Evolutionary conservation across 2,329 filamentous ascomycete genomes (phyloP).

Genomic region (Ceratocystis cacaofunesta): DNA sequence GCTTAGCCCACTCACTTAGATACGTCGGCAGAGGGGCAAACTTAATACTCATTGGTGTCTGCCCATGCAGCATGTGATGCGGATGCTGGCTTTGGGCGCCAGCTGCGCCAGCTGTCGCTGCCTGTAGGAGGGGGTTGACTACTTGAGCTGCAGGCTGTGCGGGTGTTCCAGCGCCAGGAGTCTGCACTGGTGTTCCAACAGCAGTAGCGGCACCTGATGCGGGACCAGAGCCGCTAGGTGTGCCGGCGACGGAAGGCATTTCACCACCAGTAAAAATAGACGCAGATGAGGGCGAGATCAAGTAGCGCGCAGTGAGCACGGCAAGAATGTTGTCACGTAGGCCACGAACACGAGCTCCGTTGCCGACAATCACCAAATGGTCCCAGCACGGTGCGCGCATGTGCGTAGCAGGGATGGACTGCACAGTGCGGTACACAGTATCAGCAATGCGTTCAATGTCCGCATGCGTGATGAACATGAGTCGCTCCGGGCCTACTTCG

Average conservation of each 20-base stretch:
- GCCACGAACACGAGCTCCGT: conserved; percentile 57
- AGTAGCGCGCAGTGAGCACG: conserved; percentile 65
- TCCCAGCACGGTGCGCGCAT: conserved; percentile 86
- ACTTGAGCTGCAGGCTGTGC: conserved; percentile 34
- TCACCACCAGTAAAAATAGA: conserved; percentile 77
- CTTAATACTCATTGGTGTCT: conserved; percentile 76
- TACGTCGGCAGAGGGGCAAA: conserved; percentile 65
- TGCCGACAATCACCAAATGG: conserved; percentile 78
- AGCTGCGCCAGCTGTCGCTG: conserved; percentile 62
- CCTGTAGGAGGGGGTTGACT: conserved; percentile 83
- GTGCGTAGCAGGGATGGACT: conserved; percentile 67
- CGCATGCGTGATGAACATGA: conserved; percentile 49
- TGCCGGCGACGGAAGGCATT: conserved; percentile 83
- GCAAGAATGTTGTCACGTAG: conserved; percentile 80
- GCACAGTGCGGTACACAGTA: conserved; percentile 69
- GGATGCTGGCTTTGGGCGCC: conserved; percentile 26
- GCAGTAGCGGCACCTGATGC: conserved; percentile 63
- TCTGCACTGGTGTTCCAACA: conserved; percentile 66
- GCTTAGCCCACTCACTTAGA: conserved; percentile 80
- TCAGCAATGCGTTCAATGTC: conserved; percentile 74
- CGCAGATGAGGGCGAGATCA: conserved; percentile 80
- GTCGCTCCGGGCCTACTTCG: conserved; percentile 64
- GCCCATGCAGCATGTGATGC: conserved; percentile 41
- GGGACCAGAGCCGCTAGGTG: conserved; percentile 87
- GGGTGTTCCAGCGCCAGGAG: conserved; percentile 38